Conservation (phyloP, 306 rosid species). For the Quercus ilex region DNA sequence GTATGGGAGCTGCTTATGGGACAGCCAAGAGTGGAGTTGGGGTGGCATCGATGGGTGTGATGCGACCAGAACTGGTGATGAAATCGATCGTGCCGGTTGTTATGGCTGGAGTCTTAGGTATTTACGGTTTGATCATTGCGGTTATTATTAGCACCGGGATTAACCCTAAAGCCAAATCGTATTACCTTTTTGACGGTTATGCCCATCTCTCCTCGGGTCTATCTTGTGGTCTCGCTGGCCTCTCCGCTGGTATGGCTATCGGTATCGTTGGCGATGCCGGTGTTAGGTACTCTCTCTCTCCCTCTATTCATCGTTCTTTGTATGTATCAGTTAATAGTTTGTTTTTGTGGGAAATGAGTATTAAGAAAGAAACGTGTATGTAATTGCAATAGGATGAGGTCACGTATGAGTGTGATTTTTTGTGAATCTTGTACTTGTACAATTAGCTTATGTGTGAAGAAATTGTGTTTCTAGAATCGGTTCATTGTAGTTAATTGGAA, state of each 20-base stretch:
- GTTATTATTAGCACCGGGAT: conserved; percentile 73
- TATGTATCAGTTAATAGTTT: too few relatives aligned
- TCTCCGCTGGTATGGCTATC: conserved; percentile 78
- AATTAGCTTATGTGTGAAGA: too few relatives aligned
- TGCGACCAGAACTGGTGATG: conserved; percentile 73
- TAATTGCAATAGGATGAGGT: too few relatives aligned
- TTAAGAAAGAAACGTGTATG: too few relatives aligned
- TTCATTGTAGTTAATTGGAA: too few relatives aligned
- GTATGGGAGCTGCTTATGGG: conserved; percentile 76
- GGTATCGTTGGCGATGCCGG: conserved; percentile 74
- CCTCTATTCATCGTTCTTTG: neutral
- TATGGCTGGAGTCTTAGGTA: conserved; percentile 80
- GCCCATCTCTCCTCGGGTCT: conserved; percentile 74
- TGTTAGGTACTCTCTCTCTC: conserved; percentile 44
- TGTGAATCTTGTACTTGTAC: too few relatives aligned
- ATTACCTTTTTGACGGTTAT: conserved; percentile 67
- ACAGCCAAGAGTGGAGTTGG: conserved; percentile 75
- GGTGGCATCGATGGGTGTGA: conserved; percentile 80
- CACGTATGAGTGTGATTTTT: too few relatives aligned
- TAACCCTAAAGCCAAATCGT: conserved; percentile 75
- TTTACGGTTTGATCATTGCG: conserved; percentile 71
- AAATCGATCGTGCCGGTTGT: conserved; percentile 76
- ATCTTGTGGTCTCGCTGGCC: conserved; percentile 71
- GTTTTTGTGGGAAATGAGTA: too few relatives aligned
- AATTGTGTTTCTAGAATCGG: too few relatives aligned